Conservation (phyloP, 176 grass and related monocot genomes). For the Canna indica region DNA sequence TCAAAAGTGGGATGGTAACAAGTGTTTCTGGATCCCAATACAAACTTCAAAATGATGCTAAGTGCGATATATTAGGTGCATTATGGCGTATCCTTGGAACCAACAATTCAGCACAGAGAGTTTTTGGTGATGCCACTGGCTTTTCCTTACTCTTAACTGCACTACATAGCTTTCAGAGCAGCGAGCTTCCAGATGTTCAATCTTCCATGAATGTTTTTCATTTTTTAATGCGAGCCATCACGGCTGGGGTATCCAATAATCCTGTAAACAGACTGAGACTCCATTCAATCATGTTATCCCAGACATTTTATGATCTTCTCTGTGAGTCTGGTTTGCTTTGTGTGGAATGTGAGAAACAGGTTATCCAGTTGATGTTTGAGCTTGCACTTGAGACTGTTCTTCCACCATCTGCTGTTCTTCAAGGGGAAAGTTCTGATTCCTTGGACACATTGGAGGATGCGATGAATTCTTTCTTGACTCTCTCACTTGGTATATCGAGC, state of each 20-base stretch:
- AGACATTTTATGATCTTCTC: slow-evolving; percentile 93
- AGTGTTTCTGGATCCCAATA: slow-evolving; percentile 72
- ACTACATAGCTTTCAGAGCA: slow-evolving; percentile 78
- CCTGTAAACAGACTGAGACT: slow-evolving; percentile 81
- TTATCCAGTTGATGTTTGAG: slow-evolving; percentile 91
- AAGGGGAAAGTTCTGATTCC: slow-evolving; percentile 36
- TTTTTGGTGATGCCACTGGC: slow-evolving; percentile 98
- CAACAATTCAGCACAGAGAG: slow-evolving; percentile 69
- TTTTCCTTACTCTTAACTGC: slow-evolving; percentile 91
- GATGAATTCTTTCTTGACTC: slow-evolving; percentile 45
- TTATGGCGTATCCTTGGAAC: slow-evolving; percentile 93
- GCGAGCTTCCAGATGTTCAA: slow-evolving; percentile 32
- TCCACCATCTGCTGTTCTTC: slow-evolving; percentile 57
- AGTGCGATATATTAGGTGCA: slow-evolving; percentile 80
- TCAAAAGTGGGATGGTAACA: slow-evolving; percentile 94
- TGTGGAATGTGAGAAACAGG: slow-evolving; percentile 87
- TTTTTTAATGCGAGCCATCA: slow-evolving; percentile 79
- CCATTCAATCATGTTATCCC: slow-evolving; percentile 71
- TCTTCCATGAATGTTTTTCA: slow-evolving; percentile 67
- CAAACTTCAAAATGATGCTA: slow-evolving; percentile 88
- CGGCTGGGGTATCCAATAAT: slow-evolving; percentile 88
- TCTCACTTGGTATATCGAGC: slow-evolving; percentile 69
- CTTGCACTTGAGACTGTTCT: slow-evolving; percentile 95
- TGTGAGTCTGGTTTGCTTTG: slow-evolving; percentile 88
- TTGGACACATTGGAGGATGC: slow-evolving; percentile 45